A percentile compares a stretch with the other conserved stretches of the same genome.
Conservation (phyloP, 495 filamentous ascomycete genomes). For the Neurospora intermedia region DNA sequence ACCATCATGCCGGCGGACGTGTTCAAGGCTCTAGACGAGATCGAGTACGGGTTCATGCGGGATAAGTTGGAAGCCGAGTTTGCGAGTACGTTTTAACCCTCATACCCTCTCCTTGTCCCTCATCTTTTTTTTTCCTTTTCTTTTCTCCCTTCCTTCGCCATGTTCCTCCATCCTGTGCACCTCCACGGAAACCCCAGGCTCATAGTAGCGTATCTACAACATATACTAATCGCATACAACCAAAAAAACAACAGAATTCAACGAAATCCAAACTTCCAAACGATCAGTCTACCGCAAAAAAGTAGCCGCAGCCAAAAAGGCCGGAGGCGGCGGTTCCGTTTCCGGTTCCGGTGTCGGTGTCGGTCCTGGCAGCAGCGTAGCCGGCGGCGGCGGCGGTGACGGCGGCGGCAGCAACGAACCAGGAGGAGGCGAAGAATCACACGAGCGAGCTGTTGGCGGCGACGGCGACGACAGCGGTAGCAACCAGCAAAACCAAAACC, state of each 20-base stretch:
- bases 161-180: not conserved
- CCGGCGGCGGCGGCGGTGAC: not conserved
- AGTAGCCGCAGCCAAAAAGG: constrained; percentile 33
- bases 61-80: constrained; percentile 52
- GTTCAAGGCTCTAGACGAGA: constrained; percentile 66
- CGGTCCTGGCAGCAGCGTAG: not conserved
- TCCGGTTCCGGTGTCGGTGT: not conserved
- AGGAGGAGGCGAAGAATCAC: not conserved
- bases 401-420: not conserved
- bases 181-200: not conserved
- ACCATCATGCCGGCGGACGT: constrained; percentile 81
- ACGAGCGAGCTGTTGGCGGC: not conserved
- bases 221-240: not conserved
- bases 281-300: constrained; percentile 41
- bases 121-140: not conserved
- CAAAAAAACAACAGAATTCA: constrained; percentile 31
- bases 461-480: not conserved
- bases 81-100: constrained; percentile 33
- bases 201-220: not conserved
- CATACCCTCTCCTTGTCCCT: not conserved
- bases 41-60: constrained; percentile 74
- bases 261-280: constrained; percentile 41
- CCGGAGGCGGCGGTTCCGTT: constrained; percentile 6
- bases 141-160: not conserved
- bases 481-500: not conserved